phyloP scores from a whole-genome alignment of 345 rosid species.

The Rhodamnia argentea region DNA sequence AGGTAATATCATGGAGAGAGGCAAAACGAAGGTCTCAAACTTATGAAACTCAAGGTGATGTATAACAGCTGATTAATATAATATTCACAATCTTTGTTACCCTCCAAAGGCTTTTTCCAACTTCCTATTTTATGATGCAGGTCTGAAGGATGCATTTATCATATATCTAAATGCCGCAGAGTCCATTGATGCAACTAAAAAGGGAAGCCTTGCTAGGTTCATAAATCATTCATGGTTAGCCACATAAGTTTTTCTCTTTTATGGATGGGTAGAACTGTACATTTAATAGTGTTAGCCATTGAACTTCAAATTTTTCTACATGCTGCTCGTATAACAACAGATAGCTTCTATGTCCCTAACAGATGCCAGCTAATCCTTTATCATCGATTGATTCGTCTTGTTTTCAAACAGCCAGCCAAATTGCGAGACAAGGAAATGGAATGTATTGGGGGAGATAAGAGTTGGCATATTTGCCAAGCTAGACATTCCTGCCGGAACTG shows the following conservation, averaged over 20 bases:
- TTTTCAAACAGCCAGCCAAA: constrained; percentile 62
- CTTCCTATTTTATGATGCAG: constrained; percentile 28
- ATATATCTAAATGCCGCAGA: constrained; percentile 76
- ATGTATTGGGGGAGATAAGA: constrained; percentile 78
- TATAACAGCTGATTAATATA: background rate
- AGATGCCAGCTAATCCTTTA: background rate
- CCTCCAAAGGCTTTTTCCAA: background rate
- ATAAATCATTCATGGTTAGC: constrained; percentile 97
- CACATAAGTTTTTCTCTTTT: background rate
- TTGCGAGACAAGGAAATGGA: constrained; percentile 99
- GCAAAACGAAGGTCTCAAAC: constrained; percentile 77
- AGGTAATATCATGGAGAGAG: constrained; percentile 93
- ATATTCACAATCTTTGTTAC: background rate
- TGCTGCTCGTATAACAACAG: background rate
- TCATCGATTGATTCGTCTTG: background rate
- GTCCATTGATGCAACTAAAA: constrained; percentile 86
- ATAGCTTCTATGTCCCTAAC: background rate
- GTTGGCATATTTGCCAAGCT: constrained; percentile 95
- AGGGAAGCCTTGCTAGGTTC: constrained; percentile 91
- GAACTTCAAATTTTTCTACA: background rate
- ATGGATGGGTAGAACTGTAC: background rate
- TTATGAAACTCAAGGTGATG: constrained; percentile 65
- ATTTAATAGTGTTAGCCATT: background rate
- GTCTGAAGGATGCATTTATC: constrained; percentile 85
- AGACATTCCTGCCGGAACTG: constrained; percentile 52